Conservation (phyloP, 1,139 yeast genomes). For the Geotrichum histeridarum region DNA sequence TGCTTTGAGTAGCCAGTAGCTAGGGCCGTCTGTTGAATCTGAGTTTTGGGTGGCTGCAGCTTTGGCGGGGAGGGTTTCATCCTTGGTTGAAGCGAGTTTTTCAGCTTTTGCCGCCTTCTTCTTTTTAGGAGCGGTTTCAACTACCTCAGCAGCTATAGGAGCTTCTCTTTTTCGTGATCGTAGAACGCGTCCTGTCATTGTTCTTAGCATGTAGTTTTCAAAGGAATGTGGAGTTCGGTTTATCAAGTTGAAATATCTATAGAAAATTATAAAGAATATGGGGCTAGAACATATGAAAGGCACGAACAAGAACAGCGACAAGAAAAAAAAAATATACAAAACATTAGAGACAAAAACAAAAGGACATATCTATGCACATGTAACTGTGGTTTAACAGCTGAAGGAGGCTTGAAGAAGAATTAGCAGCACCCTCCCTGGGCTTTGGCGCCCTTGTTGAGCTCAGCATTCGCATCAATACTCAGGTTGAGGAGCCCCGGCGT, state of each 20-base stretch:
- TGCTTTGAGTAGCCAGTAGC: slow-evolving; percentile 51
- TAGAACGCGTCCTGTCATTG: slow-evolving; percentile 5
- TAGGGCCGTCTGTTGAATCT: slow-evolving; percentile 21
- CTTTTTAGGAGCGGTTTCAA: too few species aligned
- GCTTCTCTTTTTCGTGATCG: slow-evolving; percentile 2
- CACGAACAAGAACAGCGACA: background rate
- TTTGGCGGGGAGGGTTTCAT: background rate
- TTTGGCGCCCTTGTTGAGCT: slow-evolving; percentile 2
- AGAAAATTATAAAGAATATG: background rate
- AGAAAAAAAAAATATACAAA: background rate
- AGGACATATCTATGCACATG: background rate
- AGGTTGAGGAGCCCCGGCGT: slow-evolving; percentile 25
- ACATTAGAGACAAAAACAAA: background rate
- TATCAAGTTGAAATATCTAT: too few species aligned
- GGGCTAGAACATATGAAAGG: background rate
- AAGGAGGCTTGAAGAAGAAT: background rate
- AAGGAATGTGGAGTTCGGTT: background rate
- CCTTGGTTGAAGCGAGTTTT: background rate
- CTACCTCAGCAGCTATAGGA: background rate
- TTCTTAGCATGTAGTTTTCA: background rate
- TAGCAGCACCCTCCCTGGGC: slow-evolving; percentile 4
- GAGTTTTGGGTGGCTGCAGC: background rate
- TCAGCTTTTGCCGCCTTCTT: background rate
- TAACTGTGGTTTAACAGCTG: too few species aligned
- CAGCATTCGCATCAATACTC: slow-evolving; percentile 22